phyloP scores from a whole-genome alignment of 2,329 filamentous ascomycete genomes.

The Diaporthe australafricana region DNA sequence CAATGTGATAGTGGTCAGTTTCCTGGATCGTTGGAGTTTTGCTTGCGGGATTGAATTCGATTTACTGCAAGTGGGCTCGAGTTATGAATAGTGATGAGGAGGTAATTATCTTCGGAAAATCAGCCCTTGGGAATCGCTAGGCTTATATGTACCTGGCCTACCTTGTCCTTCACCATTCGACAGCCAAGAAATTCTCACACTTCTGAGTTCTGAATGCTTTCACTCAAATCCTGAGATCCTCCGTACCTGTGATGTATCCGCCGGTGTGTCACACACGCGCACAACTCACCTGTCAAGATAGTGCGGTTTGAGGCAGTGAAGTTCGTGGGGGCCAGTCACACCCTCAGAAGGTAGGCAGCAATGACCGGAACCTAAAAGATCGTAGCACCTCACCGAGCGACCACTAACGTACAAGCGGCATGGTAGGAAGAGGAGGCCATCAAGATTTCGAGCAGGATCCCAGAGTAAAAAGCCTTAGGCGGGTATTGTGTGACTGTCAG shows the following conservation, averaged over 20 bases:
- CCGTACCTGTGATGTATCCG: not conserved
- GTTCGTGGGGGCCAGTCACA: conserved; percentile 18
- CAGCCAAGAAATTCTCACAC: not conserved
- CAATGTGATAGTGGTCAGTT: not conserved
- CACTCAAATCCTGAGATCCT: not conserved
- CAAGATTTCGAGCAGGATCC: not conserved
- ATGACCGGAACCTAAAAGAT: not conserved
- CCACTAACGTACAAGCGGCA: not conserved
- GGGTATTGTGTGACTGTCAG: not conserved
- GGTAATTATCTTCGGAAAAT: not conserved
- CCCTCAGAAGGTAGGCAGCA: conserved; percentile 17
- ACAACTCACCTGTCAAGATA: not conserved
- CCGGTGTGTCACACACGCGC: not conserved
- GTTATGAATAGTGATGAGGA: not conserved
- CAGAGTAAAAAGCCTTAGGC: not conserved
- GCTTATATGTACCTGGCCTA: not conserved
- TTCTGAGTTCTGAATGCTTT: not conserved
- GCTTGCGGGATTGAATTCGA: not conserved
- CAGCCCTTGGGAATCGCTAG: not conserved
- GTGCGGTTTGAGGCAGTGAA: not conserved
- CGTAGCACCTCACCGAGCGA: not conserved
- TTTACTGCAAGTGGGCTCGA: not conserved
- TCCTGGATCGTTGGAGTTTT: not conserved
- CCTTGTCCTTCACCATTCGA: not conserved
- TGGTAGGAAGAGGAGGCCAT: not conserved